Evolutionary conservation across 768 basidiomycete species (phyloP).

Genomic region (Rubroboletus satanas): DNA sequence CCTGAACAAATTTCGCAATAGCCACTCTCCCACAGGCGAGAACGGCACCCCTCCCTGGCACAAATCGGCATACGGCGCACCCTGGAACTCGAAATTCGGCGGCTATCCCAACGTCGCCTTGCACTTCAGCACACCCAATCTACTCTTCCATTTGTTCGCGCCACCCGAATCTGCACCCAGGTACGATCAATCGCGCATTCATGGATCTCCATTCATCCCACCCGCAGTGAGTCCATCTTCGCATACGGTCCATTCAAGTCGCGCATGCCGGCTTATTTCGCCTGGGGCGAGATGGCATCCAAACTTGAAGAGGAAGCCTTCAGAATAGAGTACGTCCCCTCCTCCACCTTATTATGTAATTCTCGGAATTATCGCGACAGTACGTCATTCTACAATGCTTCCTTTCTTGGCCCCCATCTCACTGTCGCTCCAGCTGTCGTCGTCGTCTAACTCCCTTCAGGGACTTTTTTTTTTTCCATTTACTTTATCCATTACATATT

Average conservation of each 20-base stretch:
- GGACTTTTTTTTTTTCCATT: slow-evolving; percentile 26
- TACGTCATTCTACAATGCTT: slow-evolving; percentile 22
- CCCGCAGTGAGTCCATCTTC: slow-evolving; percentile 38
- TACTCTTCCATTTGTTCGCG: slow-evolving; percentile 70
- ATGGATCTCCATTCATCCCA: slow-evolving; percentile 18
- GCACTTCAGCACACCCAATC: slow-evolving; percentile 59
- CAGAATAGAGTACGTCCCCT: slow-evolving; percentile 74
- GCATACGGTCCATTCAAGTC: slow-evolving; percentile 29
- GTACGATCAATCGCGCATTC: slow-evolving; percentile 20
- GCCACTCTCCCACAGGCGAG: slow-evolving; percentile 29
- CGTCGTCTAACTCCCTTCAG: slow-evolving; percentile 10
- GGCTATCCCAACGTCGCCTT: slow-evolving; percentile 50
- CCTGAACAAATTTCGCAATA: slow-evolving; percentile 29
- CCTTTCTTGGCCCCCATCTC: slow-evolving; percentile 22
- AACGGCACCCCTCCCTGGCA: slow-evolving; percentile 27
- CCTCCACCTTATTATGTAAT: slow-evolving; percentile 33
- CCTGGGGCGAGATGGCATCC: slow-evolving; percentile 73
- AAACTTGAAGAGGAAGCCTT: slow-evolving; percentile 70
- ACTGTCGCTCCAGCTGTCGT: slow-evolving; percentile 14
- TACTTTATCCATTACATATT: slow-evolving; percentile 25
- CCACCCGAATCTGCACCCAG: slow-evolving; percentile 59
- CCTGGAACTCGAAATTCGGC: slow-evolving; percentile 28
- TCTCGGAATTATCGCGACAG: slow-evolving; percentile 14
- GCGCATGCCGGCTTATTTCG: slow-evolving; percentile 50
- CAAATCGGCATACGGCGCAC: slow-evolving; percentile 22